Conservation (phyloP, 78 protist species). For the Dictyostelium firmibasis region DNA sequence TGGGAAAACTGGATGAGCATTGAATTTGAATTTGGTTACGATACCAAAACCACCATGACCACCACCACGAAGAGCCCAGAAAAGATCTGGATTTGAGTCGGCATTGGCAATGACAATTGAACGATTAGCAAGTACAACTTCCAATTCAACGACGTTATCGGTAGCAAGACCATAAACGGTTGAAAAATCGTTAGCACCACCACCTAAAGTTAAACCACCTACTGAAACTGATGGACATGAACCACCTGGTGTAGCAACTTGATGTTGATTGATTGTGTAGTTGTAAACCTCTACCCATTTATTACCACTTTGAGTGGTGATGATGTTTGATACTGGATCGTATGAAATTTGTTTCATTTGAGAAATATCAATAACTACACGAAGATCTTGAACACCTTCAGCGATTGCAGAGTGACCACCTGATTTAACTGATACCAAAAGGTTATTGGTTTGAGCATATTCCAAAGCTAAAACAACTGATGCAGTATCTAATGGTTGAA, state of each 20-base stretch:
- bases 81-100: slow-evolving; percentile 36
- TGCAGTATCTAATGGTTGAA: slow-evolving; percentile 22
- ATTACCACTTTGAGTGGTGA: slow-evolving; percentile 61
- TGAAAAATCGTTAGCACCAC: slow-evolving; percentile 72
- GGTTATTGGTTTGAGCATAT: slow-evolving; percentile 37
- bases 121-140: slow-evolving; percentile 76
- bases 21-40: slow-evolving; percentile 52
- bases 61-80: slow-evolving; percentile 83
- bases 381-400: slow-evolving; percentile 18
- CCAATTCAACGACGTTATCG: slow-evolving; percentile 64
- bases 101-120: slow-evolving; percentile 27
- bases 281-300: slow-evolving; percentile 62
- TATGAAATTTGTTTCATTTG: slow-evolving; percentile 31
- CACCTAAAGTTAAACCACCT: slow-evolving; percentile 78
- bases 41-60: slow-evolving; percentile 83
- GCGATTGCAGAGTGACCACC: slow-evolving; percentile 56
- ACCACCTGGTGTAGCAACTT: slow-evolving; percentile 58
- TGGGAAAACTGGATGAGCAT: slow-evolving; percentile 19
- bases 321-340: not conserved
- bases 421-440: slow-evolving; percentile 43
- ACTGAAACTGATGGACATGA: slow-evolving; percentile 79
- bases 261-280: not conserved
- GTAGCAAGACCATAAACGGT: slow-evolving; percentile 59
- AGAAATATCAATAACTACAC: slow-evolving; percentile 61
- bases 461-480: slow-evolving; percentile 28